Evolutionary conservation across 1,139 yeast genomes (phyloP).

Genomic region (Hansenula anomala): DNA sequence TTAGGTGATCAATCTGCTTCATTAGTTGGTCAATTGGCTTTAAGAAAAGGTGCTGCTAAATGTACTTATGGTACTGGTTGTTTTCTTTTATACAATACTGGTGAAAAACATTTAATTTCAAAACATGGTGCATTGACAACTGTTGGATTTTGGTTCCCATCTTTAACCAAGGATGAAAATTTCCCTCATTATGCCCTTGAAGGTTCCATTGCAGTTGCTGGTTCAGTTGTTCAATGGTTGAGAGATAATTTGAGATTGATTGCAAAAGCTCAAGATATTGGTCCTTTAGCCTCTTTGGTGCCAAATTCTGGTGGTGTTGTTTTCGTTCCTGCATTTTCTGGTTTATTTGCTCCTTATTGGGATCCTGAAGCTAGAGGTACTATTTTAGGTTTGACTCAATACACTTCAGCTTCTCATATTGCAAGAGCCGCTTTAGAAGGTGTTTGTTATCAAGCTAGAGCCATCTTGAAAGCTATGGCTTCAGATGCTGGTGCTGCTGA

Average conservation of each 20-base stretch:
- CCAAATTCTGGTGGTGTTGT: slow-evolving; percentile 87
- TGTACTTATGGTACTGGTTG: slow-evolving; percentile 99
- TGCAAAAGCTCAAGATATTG: slow-evolving; percentile 79
- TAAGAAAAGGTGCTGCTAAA: slow-evolving; percentile 80
- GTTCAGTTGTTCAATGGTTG: slow-evolving; percentile 92
- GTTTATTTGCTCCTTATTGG: slow-evolving; percentile 96
- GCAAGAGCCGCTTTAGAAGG: slow-evolving; percentile 96
- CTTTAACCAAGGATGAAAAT: slow-evolving; percentile 43
- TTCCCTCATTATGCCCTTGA: slow-evolving; percentile 86
- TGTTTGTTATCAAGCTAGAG: slow-evolving; percentile 90
- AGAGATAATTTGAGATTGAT: slow-evolving; percentile 85
- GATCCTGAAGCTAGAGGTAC: slow-evolving; percentile 91
- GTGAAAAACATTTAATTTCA: slow-evolving; percentile 58
- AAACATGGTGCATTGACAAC: slow-evolving; percentile 85
- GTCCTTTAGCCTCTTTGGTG: slow-evolving; percentile 83
- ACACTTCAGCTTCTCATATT: slow-evolving; percentile 80
- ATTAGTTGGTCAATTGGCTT: slow-evolving; percentile 87
- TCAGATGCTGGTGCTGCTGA: slow-evolving; percentile 60
- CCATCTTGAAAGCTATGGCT: slow-evolving; percentile 87
- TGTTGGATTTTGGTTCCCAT: slow-evolving; percentile 85
- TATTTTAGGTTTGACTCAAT: slow-evolving; percentile 88
- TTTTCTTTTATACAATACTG: slow-evolving; percentile 86
- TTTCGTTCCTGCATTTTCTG: slow-evolving; percentile 93
- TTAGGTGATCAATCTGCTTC: slow-evolving; percentile 95
- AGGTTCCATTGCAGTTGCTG: slow-evolving; percentile 96